Evolutionary conservation across 495 filamentous ascomycete species (phyloP).

Genomic region (Chaetomium cochliodes): DNA sequence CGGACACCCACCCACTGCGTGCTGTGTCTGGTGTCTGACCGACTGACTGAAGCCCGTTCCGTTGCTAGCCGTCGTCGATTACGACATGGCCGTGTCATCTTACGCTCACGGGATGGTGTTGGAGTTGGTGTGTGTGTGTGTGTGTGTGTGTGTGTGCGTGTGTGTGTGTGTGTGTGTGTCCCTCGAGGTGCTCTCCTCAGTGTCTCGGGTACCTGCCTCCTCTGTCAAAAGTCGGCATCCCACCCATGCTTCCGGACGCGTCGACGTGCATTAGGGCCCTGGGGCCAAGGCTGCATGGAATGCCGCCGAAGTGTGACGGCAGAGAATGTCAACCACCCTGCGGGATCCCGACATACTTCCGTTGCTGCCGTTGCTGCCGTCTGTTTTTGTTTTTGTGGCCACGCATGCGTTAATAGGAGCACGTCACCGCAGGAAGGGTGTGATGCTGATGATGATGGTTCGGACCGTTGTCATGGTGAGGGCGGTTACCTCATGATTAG

Average conservation of each 20-base stretch:
- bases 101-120: neutral
- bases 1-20: neutral
- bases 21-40: neutral
- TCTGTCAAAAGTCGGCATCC: neutral
- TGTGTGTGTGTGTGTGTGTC: no score
- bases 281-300: conserved; percentile 20
- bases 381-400: neutral
- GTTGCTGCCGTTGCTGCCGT: no score
- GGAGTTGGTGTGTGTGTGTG: no score
- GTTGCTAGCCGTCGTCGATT: neutral
- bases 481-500: neutral
- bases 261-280: conserved; percentile 11
- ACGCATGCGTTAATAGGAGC: neutral
- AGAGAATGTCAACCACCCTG: neutral
- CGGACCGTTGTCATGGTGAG: neutral
- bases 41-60: neutral
- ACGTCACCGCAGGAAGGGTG: neutral
- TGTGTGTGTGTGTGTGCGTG: no score
- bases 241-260: conserved; percentile 3
- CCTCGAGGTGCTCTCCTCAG: neutral
- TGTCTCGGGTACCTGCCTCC: neutral
- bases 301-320: conserved; percentile 1
- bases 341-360: neutral
- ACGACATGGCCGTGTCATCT: neutral
- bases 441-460: neutral